Base-by-base conservation (phyloP, 2,329 filamentous ascomycete species). In the Aspergillus fumigatiaffinis region DNA sequence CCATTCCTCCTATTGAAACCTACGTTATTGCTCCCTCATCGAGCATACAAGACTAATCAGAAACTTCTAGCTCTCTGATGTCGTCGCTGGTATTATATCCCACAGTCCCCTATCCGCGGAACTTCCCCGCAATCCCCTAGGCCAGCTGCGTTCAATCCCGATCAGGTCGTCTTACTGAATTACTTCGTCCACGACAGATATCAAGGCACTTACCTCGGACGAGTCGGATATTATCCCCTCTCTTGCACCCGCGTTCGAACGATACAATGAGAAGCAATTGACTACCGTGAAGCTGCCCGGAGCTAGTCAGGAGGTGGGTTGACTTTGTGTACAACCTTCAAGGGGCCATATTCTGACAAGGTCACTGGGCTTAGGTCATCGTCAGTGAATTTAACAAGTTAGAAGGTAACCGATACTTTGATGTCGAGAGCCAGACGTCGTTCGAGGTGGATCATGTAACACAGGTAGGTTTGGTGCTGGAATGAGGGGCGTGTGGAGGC, bases 231-330 rank as follows among this genome's bases (percentile, higher is more conserved):
- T 94, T 60, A 78, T 92, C 55, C 79, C 85, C 59, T 86, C 89
- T 62, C 87, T 97, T 53, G 84, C 82, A 6, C 90, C 92, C 0
- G 92, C 94, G 0, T 95, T 96, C 73, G 82, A 92, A 77, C 91
- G 89, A 76, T 97, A 99, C 83, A 97, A 97, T 69, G 93, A 99
- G 77, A 89, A 92, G 76, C 94, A 99, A 76, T 89, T 97, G 74
- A 79, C 87, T 51, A 92, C 92, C 17, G 88, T 91, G 60, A 96
- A 95, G 82, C 84, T 99, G 55, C 93, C 93, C 0, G 92, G 92
- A 29, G 86, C 89, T 71, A 93, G 86, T 74, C 87, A 91, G 73
- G 78, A 88, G 77, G 91, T 95, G 71, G 54, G 78, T 51, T n/a
- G 47, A 29, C 10, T 4, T 5, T 44, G n/a, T 17, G 29, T 3